Evolutionary conservation across 2,329 filamentous ascomycete species (phyloP).

Genomic region (Pestalotiopsis fici): DNA sequence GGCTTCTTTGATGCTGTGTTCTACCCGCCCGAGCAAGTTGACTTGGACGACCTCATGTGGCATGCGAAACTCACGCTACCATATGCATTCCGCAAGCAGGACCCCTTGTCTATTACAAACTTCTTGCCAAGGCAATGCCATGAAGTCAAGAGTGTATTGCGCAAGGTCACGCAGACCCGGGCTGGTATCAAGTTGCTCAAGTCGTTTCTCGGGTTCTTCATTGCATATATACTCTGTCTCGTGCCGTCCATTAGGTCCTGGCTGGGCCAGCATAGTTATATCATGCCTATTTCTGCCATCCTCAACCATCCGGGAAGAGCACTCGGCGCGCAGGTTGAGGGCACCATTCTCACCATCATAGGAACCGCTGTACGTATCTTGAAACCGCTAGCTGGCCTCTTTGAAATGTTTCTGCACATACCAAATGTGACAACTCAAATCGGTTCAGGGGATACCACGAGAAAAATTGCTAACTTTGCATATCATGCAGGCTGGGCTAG

Average conservation of each 20-base stretch:
- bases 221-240: conserved; percentile 57
- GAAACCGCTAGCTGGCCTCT: neutral
- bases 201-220: conserved; percentile 57
- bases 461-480: neutral
- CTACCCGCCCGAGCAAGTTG: conserved; percentile 39
- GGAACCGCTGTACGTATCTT: conserved; percentile 40
- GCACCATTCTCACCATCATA: conserved; percentile 51
- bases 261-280: conserved; percentile 55
- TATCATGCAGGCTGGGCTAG: conserved; percentile 45
- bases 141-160: conserved; percentile 40
- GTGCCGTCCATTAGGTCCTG: conserved; percentile 47
- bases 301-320: conserved; percentile 59
- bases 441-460: neutral
- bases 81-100: conserved; percentile 42
- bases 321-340: conserved; percentile 59
- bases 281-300: conserved; percentile 58
- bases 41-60: conserved; percentile 39
- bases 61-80: conserved; percentile 47
- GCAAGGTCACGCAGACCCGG: conserved; percentile 46
- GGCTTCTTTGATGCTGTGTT: conserved; percentile 51
- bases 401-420: neutral
- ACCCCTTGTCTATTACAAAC: conserved; percentile 45
- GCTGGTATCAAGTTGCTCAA: conserved; percentile 53
- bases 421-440: neutral
- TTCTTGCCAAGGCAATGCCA: conserved; percentile 50